Conservation (phyloP, 129 eudicot genomes). For the Flaveria robusta region DNA sequence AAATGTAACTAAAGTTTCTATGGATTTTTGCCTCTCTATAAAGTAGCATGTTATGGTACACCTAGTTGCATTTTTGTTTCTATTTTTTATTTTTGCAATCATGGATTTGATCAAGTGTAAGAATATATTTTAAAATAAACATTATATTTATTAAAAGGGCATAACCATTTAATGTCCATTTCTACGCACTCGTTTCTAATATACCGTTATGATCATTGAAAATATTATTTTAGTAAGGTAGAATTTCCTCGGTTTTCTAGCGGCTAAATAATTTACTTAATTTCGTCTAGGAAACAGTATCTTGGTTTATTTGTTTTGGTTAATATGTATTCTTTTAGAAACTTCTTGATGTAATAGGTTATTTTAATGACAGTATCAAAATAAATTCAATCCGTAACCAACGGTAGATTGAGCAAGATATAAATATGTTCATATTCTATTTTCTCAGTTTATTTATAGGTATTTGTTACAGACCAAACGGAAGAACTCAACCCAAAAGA, state of each 20-base stretch:
- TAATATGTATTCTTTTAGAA: too few species aligned
- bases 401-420: too few species aligned
- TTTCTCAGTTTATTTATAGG: too few species aligned
- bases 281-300: too few species aligned
- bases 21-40: constrained; percentile 24
- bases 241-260: neutral
- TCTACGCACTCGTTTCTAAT: constrained; percentile 20
- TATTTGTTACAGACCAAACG: too few species aligned
- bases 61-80: constrained; percentile 41
- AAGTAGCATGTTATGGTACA: constrained; percentile 41
- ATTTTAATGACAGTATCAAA: too few species aligned
- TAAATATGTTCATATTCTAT: too few species aligned
- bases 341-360: too few species aligned
- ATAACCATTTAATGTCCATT: constrained; percentile 33
- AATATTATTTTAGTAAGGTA: neutral
- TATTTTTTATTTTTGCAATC: constrained; percentile 45
- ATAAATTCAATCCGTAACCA: too few species aligned
- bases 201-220: neutral
- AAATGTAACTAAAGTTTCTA: neutral
- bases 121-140: constrained; percentile 10
- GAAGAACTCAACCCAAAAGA: too few species aligned
- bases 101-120: constrained; percentile 27
- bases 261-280: neutral
- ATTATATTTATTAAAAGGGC: constrained; percentile 3
- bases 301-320: too few species aligned